Conservation (phyloP, 176 grass and related monocot species). For the Leersia perrieri region DNA sequence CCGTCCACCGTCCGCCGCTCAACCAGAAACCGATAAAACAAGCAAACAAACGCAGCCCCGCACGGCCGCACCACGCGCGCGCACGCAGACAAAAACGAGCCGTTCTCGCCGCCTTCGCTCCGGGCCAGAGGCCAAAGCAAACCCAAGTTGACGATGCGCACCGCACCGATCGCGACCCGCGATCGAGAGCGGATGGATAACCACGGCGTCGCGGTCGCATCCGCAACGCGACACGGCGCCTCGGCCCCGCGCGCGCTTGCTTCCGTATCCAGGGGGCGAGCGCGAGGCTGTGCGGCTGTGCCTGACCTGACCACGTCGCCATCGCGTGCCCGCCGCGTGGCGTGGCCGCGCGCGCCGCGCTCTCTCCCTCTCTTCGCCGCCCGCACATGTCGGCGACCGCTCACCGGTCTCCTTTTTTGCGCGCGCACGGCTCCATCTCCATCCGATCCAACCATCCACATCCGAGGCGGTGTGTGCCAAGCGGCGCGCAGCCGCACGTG, state of each 20-base stretch:
- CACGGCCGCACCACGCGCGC: too few relatives aligned
- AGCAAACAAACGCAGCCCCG: neutral
- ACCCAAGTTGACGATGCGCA: neutral
- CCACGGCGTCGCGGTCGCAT: slow-evolving; percentile 37
- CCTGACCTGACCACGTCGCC: slow-evolving; percentile 8
- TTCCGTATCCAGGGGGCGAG: slow-evolving; percentile 1
- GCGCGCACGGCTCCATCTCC: too few relatives aligned
- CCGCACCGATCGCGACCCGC: neutral
- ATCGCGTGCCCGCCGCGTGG: neutral
- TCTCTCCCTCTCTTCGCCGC: too few relatives aligned
- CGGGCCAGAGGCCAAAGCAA: too few relatives aligned
- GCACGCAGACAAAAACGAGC: neutral
- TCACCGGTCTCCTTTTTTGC: neutral
- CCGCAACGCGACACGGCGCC: neutral
- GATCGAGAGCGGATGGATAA: neutral
- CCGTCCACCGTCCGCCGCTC: neutral
- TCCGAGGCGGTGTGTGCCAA: too few relatives aligned
- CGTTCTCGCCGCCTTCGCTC: neutral
- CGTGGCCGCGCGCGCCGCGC: slow-evolving; percentile 24
- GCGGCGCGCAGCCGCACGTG: neutral
- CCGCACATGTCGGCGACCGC: neutral
- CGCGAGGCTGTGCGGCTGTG: too few relatives aligned
- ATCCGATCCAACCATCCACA: too few relatives aligned
- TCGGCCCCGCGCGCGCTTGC: neutral
- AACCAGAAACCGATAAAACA: neutral